These are phyloP conservation scores for Fragaria vesca DNA, from an alignment of 306 rosid genomes.

Conservation along the genomic window DNA sequence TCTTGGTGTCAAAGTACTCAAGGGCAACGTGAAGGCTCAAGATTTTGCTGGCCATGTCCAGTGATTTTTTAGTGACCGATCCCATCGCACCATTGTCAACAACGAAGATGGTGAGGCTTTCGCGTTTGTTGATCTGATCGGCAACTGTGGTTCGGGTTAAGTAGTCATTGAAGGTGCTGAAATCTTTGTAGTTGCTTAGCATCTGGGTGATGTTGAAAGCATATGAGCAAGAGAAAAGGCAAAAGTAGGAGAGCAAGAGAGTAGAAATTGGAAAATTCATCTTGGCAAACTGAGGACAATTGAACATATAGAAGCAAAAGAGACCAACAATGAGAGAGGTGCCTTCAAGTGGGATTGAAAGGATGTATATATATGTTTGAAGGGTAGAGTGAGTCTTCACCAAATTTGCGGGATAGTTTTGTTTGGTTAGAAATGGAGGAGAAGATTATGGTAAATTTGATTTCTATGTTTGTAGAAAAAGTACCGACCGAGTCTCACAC, in stretches of 20 bases:
- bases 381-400: background rate
- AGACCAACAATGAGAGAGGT: background rate
- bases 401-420: background rate
- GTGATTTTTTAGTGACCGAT: background rate
- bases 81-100: conserved; percentile 9
- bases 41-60: background rate
- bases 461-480: background rate
- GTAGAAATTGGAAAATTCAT: background rate
- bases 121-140: conserved; percentile 8
- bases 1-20: conserved; percentile 25
- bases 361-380: background rate
- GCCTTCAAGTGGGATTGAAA: background rate
- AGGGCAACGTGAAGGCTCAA: conserved; percentile 42
- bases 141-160: conserved; percentile 3
- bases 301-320: background rate
- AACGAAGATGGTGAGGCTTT: background rate
- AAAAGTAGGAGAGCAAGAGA: conserved; percentile 6
- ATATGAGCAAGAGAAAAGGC: background rate
- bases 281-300: background rate
- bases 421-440: background rate
- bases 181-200: background rate
- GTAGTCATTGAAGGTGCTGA: conserved; percentile 20
- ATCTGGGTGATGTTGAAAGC: conserved; percentile 3
- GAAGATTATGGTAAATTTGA: background rate
- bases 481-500: background rate